Percentiles rank a stretch among this genome's conserved stretches.
phyloP scores from a whole-genome alignment of 2,329 filamentous ascomycete species.

The Aspergillus floridensis region DNA sequence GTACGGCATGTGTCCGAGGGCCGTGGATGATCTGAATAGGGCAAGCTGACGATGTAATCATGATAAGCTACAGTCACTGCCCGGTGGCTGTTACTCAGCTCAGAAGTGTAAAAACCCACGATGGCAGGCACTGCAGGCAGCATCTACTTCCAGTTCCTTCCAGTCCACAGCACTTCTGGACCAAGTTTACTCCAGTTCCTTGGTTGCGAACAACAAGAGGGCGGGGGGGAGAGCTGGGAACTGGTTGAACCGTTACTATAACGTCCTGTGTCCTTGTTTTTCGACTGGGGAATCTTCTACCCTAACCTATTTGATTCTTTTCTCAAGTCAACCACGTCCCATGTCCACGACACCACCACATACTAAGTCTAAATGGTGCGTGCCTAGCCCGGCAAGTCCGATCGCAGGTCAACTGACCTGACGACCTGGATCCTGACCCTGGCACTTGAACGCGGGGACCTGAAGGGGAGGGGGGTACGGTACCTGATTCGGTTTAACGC shows the following conservation, averaged over 20 bases:
- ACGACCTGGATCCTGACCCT: constrained; percentile 1
- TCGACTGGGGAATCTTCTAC: not conserved
- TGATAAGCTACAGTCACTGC: not conserved
- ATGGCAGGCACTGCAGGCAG: not conserved
- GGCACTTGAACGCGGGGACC: not conserved
- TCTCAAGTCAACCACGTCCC: not conserved
- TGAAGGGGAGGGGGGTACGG: not conserved
- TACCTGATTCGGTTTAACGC: not conserved
- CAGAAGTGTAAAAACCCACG: not conserved
- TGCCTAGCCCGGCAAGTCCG: constrained; percentile 9
- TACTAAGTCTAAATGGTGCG: no score
- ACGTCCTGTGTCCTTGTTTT: not conserved
- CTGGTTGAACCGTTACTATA: not conserved
- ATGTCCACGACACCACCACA: not conserved
- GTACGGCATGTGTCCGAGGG: not conserved
- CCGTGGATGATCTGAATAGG: not conserved
- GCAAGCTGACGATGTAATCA: not conserved
- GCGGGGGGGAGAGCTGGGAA: not conserved
- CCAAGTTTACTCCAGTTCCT: not conserved
- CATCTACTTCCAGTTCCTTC: not conserved
- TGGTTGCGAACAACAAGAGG: not conserved
- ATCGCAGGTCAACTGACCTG: constrained; percentile 22
- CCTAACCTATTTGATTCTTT: not conserved
- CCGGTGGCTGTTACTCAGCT: not conserved
- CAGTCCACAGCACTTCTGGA: not conserved